These are phyloP conservation scores for Jimgerdemannia flammicorona DNA, from an alignment of 192 early-diverging fungal genomes.

Conservation along the genomic window DNA sequence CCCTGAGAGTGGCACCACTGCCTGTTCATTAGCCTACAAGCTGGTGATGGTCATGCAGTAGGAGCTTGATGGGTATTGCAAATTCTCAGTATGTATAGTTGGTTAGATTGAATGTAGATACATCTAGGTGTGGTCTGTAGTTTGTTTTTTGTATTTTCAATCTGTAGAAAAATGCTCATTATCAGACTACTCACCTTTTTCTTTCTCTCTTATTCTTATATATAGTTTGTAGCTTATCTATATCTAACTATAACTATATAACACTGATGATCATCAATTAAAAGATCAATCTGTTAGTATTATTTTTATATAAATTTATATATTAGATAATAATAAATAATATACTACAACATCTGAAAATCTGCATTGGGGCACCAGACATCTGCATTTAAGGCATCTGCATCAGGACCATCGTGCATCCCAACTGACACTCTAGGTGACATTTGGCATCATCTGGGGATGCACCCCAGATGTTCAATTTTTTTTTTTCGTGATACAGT, in stretches of 20 bases:
- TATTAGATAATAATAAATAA: slow-evolving; percentile 99
- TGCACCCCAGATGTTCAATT: no score
- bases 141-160: not conserved
- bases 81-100: slow-evolving; percentile 46
- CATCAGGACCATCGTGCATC: no score
- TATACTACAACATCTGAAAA: no score
- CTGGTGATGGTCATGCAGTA: slow-evolving; percentile 78
- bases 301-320: slow-evolving; percentile 96
- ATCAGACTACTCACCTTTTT: not conserved
- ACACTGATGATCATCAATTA: slow-evolving; percentile 89
- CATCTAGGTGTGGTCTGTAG: not conserved
- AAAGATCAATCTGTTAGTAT: slow-evolving; percentile 82
- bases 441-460: no score
- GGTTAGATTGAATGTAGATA: not conserved
- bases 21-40: slow-evolving; percentile 59
- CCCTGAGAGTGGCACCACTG: slow-evolving; percentile 54
- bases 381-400: no score
- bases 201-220: not conserved
- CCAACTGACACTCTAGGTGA: no score
- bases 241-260: slow-evolving; percentile 49
- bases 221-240: slow-evolving; percentile 16
- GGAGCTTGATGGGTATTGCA: slow-evolving; percentile 81
- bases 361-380: no score
- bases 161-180: not conserved
- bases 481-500: no score